Base-by-base conservation (phyloP, 805 yeast species). In the Starmerella sirachaensis region DNA sequence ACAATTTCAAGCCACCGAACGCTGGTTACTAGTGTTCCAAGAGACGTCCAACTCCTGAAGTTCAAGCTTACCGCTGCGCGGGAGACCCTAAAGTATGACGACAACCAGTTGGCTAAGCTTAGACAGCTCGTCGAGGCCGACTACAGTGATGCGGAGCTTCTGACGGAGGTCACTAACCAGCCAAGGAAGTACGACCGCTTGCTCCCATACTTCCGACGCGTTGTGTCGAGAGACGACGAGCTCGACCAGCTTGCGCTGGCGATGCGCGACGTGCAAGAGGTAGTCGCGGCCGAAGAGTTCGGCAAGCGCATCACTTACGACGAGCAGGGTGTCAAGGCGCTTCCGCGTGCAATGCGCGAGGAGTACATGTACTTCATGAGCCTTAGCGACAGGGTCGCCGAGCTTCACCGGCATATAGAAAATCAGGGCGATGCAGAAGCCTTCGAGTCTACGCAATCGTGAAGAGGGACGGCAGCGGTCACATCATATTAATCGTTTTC, bases 291-390 rank as follows among this genome's bases (percentile, higher is more conserved):
- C 3, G 49, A 55, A 14, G 62, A 59, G 41, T 47, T 38, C 30
- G 50, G 48, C 16, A 42, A 42, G 30, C 45, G 46, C 22, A 33
- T 35, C 16, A 36, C 48, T 6, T 33, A 41, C 18, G 51, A 49
- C 26, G 41, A 36, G 13, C 45, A 43, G 19, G 46, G 51, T 7
- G 18, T 43, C 7, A 38, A 31, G 1, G 38, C 45, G 2, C 37
- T 42, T n/a, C 51, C 51, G 2, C 26, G 34, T 4, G 47, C 52
- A 8, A 41, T 62, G 35, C 71, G 69, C 47, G 74, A 70, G 45
- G 85, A 78, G 58, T 76, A 77, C 53, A 61, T 62, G 33, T 65
- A 79, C 40, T 78, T 78, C 54, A 75, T 78, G 73, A 80, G 78
- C 52, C 63, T 79, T 35, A 76, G 83, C 38, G 80, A 77, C 51